Evolutionary conservation across 2,329 filamentous ascomycete genomes (phyloP).

Genomic region (Knufia fluminis): DNA sequence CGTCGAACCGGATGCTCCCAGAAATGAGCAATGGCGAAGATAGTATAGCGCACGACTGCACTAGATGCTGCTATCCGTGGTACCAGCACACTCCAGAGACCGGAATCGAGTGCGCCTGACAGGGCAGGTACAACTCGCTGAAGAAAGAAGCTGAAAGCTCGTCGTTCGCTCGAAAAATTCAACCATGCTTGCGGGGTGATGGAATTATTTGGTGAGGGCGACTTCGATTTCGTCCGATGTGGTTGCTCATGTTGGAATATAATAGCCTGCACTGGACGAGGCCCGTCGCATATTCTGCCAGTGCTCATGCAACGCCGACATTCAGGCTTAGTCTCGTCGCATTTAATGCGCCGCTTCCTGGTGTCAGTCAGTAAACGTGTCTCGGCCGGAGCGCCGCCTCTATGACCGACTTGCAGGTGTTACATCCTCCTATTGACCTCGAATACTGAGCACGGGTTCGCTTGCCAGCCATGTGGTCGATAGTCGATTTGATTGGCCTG

Average conservation of each 20-base stretch:
- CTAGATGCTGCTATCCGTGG: slow-evolving; percentile 30
- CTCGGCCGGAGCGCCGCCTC: neutral
- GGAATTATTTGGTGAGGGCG: slow-evolving; percentile 5
- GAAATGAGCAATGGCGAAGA: slow-evolving; percentile 30
- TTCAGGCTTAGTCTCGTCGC: slow-evolving; percentile 28
- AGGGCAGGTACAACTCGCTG: slow-evolving; percentile 26
- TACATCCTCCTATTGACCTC: slow-evolving; percentile 34
- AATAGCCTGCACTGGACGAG: neutral
- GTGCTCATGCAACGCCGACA: slow-evolving; percentile 28
- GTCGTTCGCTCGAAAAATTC: slow-evolving; percentile 23
- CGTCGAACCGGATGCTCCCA: slow-evolving; percentile 23
- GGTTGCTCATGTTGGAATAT: slow-evolving; percentile 7
- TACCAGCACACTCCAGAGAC: slow-evolving; percentile 30
- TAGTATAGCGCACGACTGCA: slow-evolving; percentile 32
- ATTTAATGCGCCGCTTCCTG: slow-evolving; percentile 29
- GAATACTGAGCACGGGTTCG: neutral
- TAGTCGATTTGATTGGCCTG: neutral
- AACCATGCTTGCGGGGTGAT: neutral
- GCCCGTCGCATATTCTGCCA: slow-evolving; percentile 29
- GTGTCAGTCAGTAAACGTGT: slow-evolving; percentile 3
- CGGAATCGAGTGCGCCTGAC: slow-evolving; percentile 28
- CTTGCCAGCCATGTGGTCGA: neutral
- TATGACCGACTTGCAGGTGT: slow-evolving; percentile 47
- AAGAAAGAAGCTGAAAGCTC: slow-evolving; percentile 32
- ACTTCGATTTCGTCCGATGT: neutral